Evolutionary conservation across 2,329 filamentous ascomycete genomes (phyloP).

Genomic region (Diaporthe australafricana): DNA sequence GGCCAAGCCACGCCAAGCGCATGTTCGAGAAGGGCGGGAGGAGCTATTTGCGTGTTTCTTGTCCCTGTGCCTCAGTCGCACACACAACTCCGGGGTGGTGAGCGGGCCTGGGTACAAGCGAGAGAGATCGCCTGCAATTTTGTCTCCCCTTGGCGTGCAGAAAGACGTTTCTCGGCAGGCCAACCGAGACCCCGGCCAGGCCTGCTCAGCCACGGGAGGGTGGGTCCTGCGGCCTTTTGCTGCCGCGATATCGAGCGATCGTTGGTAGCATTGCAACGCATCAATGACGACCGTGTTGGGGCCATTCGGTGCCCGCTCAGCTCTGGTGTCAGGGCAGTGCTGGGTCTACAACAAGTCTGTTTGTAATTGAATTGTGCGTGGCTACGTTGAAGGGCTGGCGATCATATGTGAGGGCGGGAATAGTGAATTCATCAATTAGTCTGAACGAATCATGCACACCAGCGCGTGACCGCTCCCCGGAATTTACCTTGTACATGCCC

Average conservation of each 20-base stretch:
- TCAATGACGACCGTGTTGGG: neutral
- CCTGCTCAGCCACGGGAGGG: constrained; percentile 18
- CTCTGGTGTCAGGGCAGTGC: constrained; percentile 41
- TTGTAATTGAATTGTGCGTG: neutral
- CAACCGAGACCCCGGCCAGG: constrained; percentile 10
- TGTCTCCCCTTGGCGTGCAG: neutral
- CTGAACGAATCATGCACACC: neutral
- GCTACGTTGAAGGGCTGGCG: neutral
- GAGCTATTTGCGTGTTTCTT: constrained; percentile 7
- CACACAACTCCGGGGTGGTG: neutral
- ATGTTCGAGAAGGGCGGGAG: neutral
- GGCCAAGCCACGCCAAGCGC: constrained; percentile 23
- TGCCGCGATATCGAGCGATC: constrained; percentile 26
- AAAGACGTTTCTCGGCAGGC: constrained; percentile 8
- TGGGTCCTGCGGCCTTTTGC: constrained; percentile 26
- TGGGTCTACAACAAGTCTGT: constrained; percentile 27
- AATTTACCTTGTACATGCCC: neutral
- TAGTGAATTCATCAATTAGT: neutral
- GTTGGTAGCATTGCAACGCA: neutral
- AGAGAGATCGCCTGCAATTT: neutral
- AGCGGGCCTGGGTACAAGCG: neutral
- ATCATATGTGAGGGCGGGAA: neutral
- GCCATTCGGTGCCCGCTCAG: neutral
- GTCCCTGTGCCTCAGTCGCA: neutral
- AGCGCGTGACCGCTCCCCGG: neutral